Evolutionary conservation across 345 rosid species (phyloP), one percentile per base, ranked within the genome.

Genomic region (Citrus unshiu): DNA sequence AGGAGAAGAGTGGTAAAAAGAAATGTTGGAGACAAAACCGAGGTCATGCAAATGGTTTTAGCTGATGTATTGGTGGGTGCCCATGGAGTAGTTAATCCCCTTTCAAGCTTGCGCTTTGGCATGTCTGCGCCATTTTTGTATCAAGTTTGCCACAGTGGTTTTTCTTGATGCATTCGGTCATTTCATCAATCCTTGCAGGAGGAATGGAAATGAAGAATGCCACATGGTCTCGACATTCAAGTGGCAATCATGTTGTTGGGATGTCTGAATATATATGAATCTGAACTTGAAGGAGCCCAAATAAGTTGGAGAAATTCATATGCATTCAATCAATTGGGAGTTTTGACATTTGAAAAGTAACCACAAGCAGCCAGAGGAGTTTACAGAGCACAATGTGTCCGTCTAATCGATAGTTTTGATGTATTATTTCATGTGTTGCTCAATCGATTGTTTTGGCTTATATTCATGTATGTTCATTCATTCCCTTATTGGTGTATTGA

Each of bases 21-120:
- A 27, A 27, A 27, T 1, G 29, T 27, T 27, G 29, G 29, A 27
- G 29, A 27, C 29, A 27, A 27, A 27, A 27, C 29, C 1, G 1
- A 27, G 29, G 29, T 27, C 29, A 27, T 27, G 29, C 29, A 27
- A 27, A 27, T 27, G 29, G 29, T 27, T 27, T 27, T 27, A 1
- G 29, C 29, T 27, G 29, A 27, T 27, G 1, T 27, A 27, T 27
- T 27, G 1, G 29, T 27, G 29, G 29, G 29, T 27, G 29, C 29
- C 29, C 29, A 27, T 27, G 29, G 29, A 27, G 29, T 27, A 27
- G 29, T 27, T 27, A 27, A n/a, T n/a, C n/a, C n/a, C n/a, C n/a
- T n/a, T n/a, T n/a, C n/a, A n/a, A n/a, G n/a, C n/a, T n/a, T 81
- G 89, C 98, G 85, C 92, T 43, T 43, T 43, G 14, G 49, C 49